Evolutionary conservation across 176 grass and related monocot genomes (phyloP), one percentile per base, ranked within the genome.

Genomic region (Phyllostachys edulis): DNA sequence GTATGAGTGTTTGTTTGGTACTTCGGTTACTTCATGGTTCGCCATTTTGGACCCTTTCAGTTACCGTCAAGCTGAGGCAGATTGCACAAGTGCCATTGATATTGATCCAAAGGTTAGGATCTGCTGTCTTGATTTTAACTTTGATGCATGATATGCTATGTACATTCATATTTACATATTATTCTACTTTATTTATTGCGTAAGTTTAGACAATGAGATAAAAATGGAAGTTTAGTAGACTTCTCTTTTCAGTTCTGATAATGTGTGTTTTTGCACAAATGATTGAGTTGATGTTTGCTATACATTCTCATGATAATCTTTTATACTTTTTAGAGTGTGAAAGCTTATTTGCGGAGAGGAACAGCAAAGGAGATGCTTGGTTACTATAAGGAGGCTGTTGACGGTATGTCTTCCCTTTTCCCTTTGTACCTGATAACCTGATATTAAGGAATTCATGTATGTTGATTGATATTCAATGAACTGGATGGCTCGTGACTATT

Each of bases 331-430:
- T 63, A 99, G 93, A 96, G 81, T 79, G 91, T 99, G 38, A 99
- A 99, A 92, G 97, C 97, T 87, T 99, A 99, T 77, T 80, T 96
- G 21, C 90, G 97, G 55, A 94, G 93, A 89, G 97, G 97, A 50
- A 96, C 93, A 1, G 93, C 97, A 84, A 90, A 93, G 78, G 93
- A 99, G 88, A 96, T 96, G 91, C 76, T 99, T 83, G 90, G 93
- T 69, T 99, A 99, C 71, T 96, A 91, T 62, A 94, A 94, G 83
- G 97, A 92, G 3, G 93, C 97, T 71, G 88, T 99, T 42, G 97
- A 99, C 26, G 97, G 97, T 99, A 41, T 81, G 60, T 83, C n/a
- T 85, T 86, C 7, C 72, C 23, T 80, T 40, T 46, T 67, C 34
- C 51, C 67, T 79, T 16, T 47, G 13, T 27, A 34, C 17, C 71